Evolutionary conservation across 306 rosid genomes (phyloP).

Genomic region (Coriaria nepalensis): DNA sequence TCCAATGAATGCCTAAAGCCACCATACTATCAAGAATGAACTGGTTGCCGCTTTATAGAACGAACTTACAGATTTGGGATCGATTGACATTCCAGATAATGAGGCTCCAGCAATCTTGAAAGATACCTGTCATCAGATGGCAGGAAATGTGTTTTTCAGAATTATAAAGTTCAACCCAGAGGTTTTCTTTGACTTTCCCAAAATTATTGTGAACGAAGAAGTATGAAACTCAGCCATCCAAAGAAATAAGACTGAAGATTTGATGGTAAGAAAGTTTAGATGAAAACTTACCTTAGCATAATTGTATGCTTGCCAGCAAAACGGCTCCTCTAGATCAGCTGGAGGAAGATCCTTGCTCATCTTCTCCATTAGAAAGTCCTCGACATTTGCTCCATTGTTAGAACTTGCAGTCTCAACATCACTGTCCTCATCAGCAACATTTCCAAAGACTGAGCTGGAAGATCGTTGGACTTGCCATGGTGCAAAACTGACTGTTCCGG

Average conservation of each 20-base stretch:
- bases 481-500: slow-evolving; percentile 86
- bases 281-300: slow-evolving; percentile 58
- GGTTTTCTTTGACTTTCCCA: background rate
- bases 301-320: slow-evolving; percentile 96
- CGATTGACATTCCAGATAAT: slow-evolving; percentile 62
- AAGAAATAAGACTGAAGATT: no score
- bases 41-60: no score
- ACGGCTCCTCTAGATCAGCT: slow-evolving; percentile 92
- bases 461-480: slow-evolving; percentile 61
- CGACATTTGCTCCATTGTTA: slow-evolving; percentile 50
- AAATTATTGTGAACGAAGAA: no score
- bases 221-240: no score
- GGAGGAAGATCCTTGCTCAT: slow-evolving; percentile 89
- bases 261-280: no score
- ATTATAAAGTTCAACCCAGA: background rate
- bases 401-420: slow-evolving; percentile 63
- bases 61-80: slow-evolving; percentile 77
- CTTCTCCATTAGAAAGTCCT: slow-evolving; percentile 75
- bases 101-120: slow-evolving; percentile 81
- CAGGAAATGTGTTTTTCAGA: slow-evolving; percentile 12
- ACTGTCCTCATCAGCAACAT: slow-evolving; percentile 56
- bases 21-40: no score
- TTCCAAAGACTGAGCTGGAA: slow-evolving; percentile 32
- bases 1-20: no score
- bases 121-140: slow-evolving; percentile 40